Evolutionary conservation across 768 basidiomycete genomes (phyloP).

Genomic region (Cystobasidium onofrii): DNA sequence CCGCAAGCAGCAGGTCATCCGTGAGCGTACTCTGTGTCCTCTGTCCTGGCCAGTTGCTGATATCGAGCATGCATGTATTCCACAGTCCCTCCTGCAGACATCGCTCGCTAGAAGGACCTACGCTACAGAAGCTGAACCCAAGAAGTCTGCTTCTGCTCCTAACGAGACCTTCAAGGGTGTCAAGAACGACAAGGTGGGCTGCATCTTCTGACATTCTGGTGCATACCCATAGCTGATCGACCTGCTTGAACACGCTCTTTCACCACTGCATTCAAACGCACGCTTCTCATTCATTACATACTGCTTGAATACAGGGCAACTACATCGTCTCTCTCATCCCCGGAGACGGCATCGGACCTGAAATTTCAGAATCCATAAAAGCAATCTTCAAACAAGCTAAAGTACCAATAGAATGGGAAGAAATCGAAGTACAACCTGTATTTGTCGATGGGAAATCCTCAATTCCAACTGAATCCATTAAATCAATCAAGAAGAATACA

Average conservation of each 20-base stretch:
- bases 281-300: neutral
- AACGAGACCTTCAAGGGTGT: conserved; percentile 14
- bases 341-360: conserved; percentile 97
- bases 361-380: conserved; percentile 94
- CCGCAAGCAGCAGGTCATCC: neutral
- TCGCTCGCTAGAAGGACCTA: conserved; percentile 1
- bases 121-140: conserved; percentile 22
- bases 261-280: neutral
- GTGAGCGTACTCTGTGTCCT: neutral
- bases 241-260: neutral
- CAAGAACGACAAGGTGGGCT: conserved; percentile 5
- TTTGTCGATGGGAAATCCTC: conserved; percentile 92
- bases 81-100: neutral
- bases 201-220: too few relatives aligned
- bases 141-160: neutral
- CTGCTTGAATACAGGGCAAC: conserved; percentile 61
- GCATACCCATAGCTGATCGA: too few relatives aligned
- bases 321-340: conserved; percentile 93
- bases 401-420: conserved; percentile 98
- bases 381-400: conserved; percentile 81
- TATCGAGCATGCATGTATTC: neutral
- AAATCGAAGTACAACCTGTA: conserved; percentile 90
- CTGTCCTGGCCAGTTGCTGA: neutral
- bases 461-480: conserved; percentile 84
- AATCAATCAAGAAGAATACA: conserved; percentile 89